Percentiles rank a stretch among this genome's conserved stretches.
Conservation (phyloP, 2,329 filamentous ascomycete genomes). For the Akanthomyces uredinophilus region DNA sequence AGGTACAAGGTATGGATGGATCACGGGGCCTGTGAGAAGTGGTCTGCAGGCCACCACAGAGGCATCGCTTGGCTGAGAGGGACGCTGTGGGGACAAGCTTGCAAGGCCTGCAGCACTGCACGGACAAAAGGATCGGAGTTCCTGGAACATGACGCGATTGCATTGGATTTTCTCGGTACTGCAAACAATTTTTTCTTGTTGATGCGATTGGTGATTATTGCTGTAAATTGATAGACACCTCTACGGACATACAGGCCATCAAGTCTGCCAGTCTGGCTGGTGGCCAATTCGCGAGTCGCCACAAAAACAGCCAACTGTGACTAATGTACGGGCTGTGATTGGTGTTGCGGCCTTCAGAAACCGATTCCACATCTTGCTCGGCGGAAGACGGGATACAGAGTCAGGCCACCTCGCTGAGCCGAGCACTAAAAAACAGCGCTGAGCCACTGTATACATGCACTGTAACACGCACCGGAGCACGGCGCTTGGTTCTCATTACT, state of each 20-base stretch:
- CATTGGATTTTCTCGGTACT: background rate
- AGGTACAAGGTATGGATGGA: background rate
- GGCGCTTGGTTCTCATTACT: slow-evolving; percentile 5
- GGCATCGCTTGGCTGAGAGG: background rate
- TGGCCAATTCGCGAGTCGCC: background rate
- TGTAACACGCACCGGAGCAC: background rate
- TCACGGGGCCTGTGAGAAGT: slow-evolving; percentile 3
- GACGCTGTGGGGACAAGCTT: background rate
- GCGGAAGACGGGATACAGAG: slow-evolving; percentile 26
- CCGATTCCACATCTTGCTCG: slow-evolving; percentile 17
- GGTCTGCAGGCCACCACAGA: background rate
- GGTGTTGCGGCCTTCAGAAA: slow-evolving; percentile 17
- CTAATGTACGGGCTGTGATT: slow-evolving; percentile 32
- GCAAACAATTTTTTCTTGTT: background rate
- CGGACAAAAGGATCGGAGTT: background rate
- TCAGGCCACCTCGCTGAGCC: slow-evolving; percentile 26
- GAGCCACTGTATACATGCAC: background rate
- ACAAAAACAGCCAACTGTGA: slow-evolving; percentile 20
- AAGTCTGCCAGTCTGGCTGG: background rate
- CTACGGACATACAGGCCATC: background rate
- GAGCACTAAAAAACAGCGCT: slow-evolving; percentile 15
- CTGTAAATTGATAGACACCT: background rate
- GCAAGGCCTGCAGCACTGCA: background rate
- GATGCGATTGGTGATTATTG: background rate
- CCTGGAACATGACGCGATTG: background rate